Percentiles rank a stretch among this genome's conserved stretches.
Conservation (phyloP, 2,329 filamentous ascomycete species). For the Apiospora sp. region DNA sequence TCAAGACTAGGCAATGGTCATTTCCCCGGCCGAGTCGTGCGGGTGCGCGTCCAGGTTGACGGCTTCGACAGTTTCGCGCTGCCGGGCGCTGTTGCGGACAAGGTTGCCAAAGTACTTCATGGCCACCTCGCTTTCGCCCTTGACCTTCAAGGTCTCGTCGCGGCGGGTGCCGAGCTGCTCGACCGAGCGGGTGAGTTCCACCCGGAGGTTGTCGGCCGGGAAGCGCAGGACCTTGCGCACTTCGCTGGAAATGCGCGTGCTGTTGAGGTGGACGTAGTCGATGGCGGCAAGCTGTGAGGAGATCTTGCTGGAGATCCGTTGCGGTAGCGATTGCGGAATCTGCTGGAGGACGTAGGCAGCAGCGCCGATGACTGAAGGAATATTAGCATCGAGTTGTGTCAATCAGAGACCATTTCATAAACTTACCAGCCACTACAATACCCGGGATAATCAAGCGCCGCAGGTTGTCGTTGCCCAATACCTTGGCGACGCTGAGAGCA, state of each 20-base stretch:
- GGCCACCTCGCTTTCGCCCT: constrained; percentile 84
- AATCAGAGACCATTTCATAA: constrained; percentile 27
- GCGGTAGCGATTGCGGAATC: constrained; percentile 88
- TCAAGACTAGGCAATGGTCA: constrained; percentile 24
- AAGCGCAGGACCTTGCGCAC: constrained; percentile 89
- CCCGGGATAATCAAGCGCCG: constrained; percentile 83
- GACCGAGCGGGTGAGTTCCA: constrained; percentile 82
- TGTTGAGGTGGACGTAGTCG: constrained; percentile 93
- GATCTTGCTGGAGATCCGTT: constrained; percentile 85
- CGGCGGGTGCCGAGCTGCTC: constrained; percentile 82
- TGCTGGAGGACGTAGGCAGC: constrained; percentile 83
- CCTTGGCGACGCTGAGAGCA: constrained; percentile 78
- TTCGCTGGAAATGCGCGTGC: constrained; percentile 81
- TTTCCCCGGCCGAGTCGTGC: constrained; percentile 34
- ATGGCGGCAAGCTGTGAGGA: constrained; percentile 79
- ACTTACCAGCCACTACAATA: constrained; percentile 78
- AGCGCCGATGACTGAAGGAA: constrained; percentile 72
- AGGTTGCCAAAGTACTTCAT: constrained; percentile 91
- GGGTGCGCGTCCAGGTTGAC: constrained; percentile 65
- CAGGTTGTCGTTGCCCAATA: constrained; percentile 83
- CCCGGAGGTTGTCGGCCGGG: constrained; percentile 85
- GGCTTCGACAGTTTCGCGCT: constrained; percentile 57
- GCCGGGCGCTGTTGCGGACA: constrained; percentile 68
- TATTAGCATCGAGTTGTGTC: constrained; percentile 41
- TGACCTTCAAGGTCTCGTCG: constrained; percentile 83